These are phyloP conservation scores for Lachnellula cervina DNA, from an alignment of 2,329 filamentous ascomycete genomes.

Conservation along the genomic window DNA sequence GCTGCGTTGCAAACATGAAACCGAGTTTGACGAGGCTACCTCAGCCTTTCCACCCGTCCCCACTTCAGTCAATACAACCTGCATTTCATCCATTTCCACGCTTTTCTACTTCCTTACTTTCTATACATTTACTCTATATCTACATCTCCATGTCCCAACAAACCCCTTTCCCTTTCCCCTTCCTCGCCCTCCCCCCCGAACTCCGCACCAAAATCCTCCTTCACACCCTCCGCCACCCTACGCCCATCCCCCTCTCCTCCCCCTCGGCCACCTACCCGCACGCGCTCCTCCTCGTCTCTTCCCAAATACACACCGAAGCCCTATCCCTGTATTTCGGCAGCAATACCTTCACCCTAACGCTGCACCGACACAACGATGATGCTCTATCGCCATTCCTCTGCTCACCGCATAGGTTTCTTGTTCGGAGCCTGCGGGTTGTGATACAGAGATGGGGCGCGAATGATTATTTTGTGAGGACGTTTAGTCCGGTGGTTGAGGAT, in stretches of 20 bases:
- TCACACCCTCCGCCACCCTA: conserved; percentile 15
- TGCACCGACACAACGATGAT: conserved; percentile 13
- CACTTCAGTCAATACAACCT: not conserved
- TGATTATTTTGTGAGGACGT: conserved; percentile 15
- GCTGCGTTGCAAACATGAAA: not conserved
- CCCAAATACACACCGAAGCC: conserved; percentile 25
- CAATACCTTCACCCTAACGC: conserved; percentile 23
- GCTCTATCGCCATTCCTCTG: conserved; percentile 20
- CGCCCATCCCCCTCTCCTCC: conserved; percentile 4
- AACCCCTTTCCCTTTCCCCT: conserved; percentile 16
- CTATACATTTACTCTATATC: not conserved
- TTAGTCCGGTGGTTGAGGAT: conserved; percentile 20
- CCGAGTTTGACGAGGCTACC: conserved; percentile 8
- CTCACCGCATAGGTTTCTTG: conserved; percentile 13
- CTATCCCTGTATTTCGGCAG: conserved; percentile 23
- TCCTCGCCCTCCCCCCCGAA: conserved; percentile 28
- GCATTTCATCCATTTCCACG: not conserved
- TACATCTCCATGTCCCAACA: not conserved
- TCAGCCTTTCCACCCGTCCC: conserved; percentile 10
- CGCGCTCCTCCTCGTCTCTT: conserved; percentile 22
- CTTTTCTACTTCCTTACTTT: not conserved
- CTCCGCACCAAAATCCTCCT: conserved; percentile 22
- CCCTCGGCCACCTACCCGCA: conserved; percentile 13
- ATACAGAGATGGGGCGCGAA: conserved; percentile 23
- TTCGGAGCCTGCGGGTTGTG: conserved; percentile 15